These are phyloP conservation scores for Manihot esculenta DNA, from an alignment of 441 rosid genomes.

Conservation along the genomic window DNA sequence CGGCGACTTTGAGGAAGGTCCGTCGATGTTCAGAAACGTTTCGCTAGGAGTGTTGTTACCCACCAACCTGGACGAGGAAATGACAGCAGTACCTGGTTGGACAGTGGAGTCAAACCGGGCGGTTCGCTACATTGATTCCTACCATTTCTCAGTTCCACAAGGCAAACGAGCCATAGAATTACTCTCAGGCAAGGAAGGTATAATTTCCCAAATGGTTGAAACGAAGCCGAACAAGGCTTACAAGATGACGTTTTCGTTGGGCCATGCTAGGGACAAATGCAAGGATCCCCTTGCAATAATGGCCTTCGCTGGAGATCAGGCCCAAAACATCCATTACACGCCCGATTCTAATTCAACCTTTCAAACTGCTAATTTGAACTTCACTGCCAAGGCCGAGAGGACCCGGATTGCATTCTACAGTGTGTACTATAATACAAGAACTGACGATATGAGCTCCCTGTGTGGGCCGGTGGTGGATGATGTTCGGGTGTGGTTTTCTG, in stretches of 20 bases:
- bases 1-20: constrained; percentile 90
- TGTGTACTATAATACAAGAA: constrained; percentile 88
- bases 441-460: constrained; percentile 83
- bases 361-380: constrained; percentile 52
- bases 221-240: constrained; percentile 57
- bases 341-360: constrained; percentile 70
- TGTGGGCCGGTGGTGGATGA: constrained; percentile 95
- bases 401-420: constrained; percentile 86
- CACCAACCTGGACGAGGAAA: constrained; percentile 84
- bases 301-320: constrained; percentile 96
- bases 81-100: constrained; percentile 88
- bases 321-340: constrained; percentile 70
- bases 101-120: constrained; percentile 87
- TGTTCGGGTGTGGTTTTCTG: constrained; percentile 71
- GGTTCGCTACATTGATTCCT: constrained; percentile 74
- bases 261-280: constrained; percentile 85
- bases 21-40: constrained; percentile 83
- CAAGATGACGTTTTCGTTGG: constrained; percentile 58
- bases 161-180: constrained; percentile 88
- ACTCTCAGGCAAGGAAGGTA: constrained; percentile 96
- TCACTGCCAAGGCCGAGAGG: constrained; percentile 87
- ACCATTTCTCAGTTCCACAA: constrained; percentile 74
- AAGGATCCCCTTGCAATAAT: constrained; percentile 81
- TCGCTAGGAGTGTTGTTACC: constrained; percentile 89
- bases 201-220: constrained; percentile 87